Evolutionary conservation across 2,329 filamentous ascomycete genomes (phyloP), one percentile per base, ranked within the genome.

Genomic region (Coleophoma eucalyptorum): DNA sequence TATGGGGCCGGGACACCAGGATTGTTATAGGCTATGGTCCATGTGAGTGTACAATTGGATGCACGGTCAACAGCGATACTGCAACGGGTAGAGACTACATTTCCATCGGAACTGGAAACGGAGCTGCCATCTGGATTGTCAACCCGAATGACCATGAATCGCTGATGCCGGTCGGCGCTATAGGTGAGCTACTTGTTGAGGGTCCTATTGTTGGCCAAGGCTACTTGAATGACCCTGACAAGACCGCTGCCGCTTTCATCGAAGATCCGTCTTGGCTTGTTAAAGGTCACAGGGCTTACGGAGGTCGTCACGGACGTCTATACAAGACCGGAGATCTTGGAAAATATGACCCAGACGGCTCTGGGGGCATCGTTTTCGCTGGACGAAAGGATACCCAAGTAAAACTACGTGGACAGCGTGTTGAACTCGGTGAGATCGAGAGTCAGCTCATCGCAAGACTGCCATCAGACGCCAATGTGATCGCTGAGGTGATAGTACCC

Each of bases 351-450:
- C 63, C 67, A 0, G 75, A 83, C 46, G 74, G 76, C 1, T 64
- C 62, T 15, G 66, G 61, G n/a, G 72, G 72, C 6, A 74, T 85
- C 37, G 65, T 76, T 8, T 84, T 81, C 53, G 70, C 84, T 37
- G 83, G 83, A 15, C 75, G 86, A 45, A 84, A 83, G 57, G 85
- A 88, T 58, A 78, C 78, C n/a, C 84, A 85, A 63, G 78, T 86
- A 49, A 89, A 89, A 66, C 68, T 88, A 26, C 73, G 77, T 11
- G 88, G 87, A 21, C 84, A 81, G 56, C 72, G 84, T 49, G 77
- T 86, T 47, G 87, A 84, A 66, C 71, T 84, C 46, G 75, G 70
- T 11, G 77, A 75, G 61, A 76, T 75, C 48, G 78, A 72, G 61
- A 69, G 68, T 54, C 70, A 69, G 49, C 58, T 66, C 20, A 70